phyloP scores from a whole-genome alignment of 805 yeast genomes.

The Komagataella pastoris region DNA sequence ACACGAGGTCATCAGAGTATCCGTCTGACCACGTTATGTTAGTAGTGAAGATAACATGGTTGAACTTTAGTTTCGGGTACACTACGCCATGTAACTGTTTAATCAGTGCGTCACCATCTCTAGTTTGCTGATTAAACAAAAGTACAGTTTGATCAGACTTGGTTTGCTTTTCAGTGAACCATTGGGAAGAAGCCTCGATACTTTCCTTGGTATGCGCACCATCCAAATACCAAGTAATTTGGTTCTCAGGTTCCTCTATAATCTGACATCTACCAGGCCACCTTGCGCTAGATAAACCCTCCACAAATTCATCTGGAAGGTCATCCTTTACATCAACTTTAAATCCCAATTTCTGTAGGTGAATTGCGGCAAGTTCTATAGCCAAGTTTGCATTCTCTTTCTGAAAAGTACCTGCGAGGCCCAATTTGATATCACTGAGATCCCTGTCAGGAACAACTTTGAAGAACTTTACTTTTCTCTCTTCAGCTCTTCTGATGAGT shows the following conservation, averaged over 20 bases:
- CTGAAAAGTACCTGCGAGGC: constrained; percentile 81
- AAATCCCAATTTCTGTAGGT: constrained; percentile 34
- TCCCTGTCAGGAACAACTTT: constrained; percentile 35
- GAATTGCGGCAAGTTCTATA: constrained; percentile 49
- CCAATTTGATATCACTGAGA: constrained; percentile 33
- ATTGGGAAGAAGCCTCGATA: constrained; percentile 62
- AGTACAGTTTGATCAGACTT: constrained; percentile 30
- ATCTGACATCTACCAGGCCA: constrained; percentile 98
- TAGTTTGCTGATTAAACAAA: constrained; percentile 86
- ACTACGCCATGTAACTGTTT: constrained; percentile 33
- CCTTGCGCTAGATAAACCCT: constrained; percentile 51
- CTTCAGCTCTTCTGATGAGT: constrained; percentile 54
- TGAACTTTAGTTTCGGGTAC: constrained; percentile 33
- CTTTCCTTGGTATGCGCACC: constrained; percentile 96
- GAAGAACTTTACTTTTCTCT: constrained; percentile 35
- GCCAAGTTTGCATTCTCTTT: constrained; percentile 81
- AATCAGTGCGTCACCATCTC: constrained; percentile 66
- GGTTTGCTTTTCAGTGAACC: constrained; percentile 39
- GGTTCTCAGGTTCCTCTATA: constrained; percentile 27
- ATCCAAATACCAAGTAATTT: constrained; percentile 72
- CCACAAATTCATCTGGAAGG: constrained; percentile 34
- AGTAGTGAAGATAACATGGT: constrained; percentile 75
- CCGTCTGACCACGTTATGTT: constrained; percentile 88
- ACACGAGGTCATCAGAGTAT: constrained; percentile 72
- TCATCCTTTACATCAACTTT: constrained; percentile 5